Evolutionary conservation across 495 filamentous ascomycete species (phyloP), one percentile per base, ranked within the genome.

Genomic region (Talaromyces trachyspermus): DNA sequence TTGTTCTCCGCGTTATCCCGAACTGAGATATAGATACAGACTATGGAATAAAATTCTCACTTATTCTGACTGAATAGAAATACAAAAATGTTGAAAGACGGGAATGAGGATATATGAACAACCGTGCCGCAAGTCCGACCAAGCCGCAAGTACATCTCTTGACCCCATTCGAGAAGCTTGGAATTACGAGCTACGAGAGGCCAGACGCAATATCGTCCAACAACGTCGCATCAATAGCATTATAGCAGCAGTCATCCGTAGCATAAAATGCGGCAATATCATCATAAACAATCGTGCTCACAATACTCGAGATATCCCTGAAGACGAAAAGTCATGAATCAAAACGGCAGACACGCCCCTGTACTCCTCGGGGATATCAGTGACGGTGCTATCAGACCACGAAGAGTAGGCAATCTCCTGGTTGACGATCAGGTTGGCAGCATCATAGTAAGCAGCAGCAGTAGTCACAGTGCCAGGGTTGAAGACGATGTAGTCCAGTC

Each of bases 161-260:
- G n/a, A n/a, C n/a, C n/a, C n/a, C n/a, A n/a, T n/a, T n/a, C n/a
- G n/a, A n/a, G n/a, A n/a, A n/a, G n/a, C n/a, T n/a, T n/a, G n/a
- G n/a, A n/a, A n/a, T n/a, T n/a, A n/a, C n/a, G n/a, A n/a, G n/a
- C n/a, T n/a, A n/a, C n/a, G n/a, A n/a, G n/a, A n/a, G n/a, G n/a
- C n/a, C n/a, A 14, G 39, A 26, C 5, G 39, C 7, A 26, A 42
- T 42, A 24, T 9, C 11, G 23, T 42, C 39, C 23, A 42, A 18
- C 22, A 42, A 24, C 20, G 39, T 18, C n/a, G 39, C 10, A 15
- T 3, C 12, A 15, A 42, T 42, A 22, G 11, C 15, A n/a, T 42
- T 24, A 25, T 46, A 46, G 32, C 44, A 46, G 32, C 44, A 46
- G 14, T 46, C 44, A 19, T 17, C 30, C n/a, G 44, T 46, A 1